Evolutionary conservation across 768 basidiomycete genomes (phyloP), one percentile per base, ranked within the genome.

Genomic region (Holtermannia corniformis): DNA sequence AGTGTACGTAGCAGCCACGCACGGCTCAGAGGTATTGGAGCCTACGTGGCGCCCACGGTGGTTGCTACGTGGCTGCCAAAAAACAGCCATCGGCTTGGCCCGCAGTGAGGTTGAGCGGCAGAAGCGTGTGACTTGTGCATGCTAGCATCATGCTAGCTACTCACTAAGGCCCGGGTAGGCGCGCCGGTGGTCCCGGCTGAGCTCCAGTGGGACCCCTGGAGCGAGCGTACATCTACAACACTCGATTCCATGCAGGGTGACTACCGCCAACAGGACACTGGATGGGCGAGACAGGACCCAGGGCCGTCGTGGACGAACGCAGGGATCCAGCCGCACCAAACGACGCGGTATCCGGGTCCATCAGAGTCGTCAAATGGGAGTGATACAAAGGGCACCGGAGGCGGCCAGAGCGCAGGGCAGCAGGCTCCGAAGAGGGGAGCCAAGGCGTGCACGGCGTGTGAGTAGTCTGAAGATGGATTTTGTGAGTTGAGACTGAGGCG

Each of bases 361-460:
- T 16, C 10, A n/a, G 12, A 11, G 5, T n/a, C 14, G 16, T 5
- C 13, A 16, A 23, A 26, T 47, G 21, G 45, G 5, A 23, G 7
- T 19, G 14, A 47, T 10, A 10, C 24, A 22, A 13, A 19, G 12
- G 10, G 7, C 19, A 16, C 10, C 21, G 45, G 23, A 26, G 25
- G 24, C 25, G 14, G 45, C 7, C 10, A 37, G 7, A 7, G 10
- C 32, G 16, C 7, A 16, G 16, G 32, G 7, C 32, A 37, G 16
- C 32, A 10, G 11, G 24, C 23, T 5, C 42, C 51, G 10, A 54
- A 54, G 22, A 21, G 57, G 11, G 57, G 57, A 20, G 52, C 57
- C 27, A 52, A 49, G 41, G 57, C 57, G 16, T 58, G 57, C 48
- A 58, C 57, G 24, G 54, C 53, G 16, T 58, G 57, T 54, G 44